Evolutionary conservation across 371 early-diverging fungal species (phyloP), one percentile per base, ranked within the genome.

Genomic region (Mortierella sp.): DNA sequence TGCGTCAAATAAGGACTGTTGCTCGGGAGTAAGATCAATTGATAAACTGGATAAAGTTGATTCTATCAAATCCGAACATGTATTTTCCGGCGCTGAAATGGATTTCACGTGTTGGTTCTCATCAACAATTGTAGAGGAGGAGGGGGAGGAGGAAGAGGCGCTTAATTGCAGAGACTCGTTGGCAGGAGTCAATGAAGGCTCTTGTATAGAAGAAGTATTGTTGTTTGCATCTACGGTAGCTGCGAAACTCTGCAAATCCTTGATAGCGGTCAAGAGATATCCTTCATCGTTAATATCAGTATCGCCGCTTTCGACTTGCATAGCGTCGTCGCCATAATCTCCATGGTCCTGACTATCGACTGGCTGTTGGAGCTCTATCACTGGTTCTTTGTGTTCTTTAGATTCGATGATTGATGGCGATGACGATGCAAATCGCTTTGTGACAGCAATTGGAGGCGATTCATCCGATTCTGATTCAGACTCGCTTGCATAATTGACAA

Each of bases 181-280:
- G 6, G 45, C 2, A 3, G 45, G 19, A 45, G 40, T 54, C 45
- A 10, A 32, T 28, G 42, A 31, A 47, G 40, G 51, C 26, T 35
- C 43, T 61, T n/a, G 56, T 9, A n/a, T 22, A 23, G 28, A 17
- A 13, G 35, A 40, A 4, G 40, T 1, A 3, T 53, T 12, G 17
- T 45, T 37, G 12, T 2, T 17, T 10, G 54, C 13, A 17, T 61
- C 34, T 12, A 69, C 56, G 19, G 70, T 43, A 2, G 77, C 77
- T 2, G 77, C 77, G 42, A 77, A 72, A 23, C 35, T 57, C 28
- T 77, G 72, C 1, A 77, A 56, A 23, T 77, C 77, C 17, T 72
- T 72, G 43, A 77, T 56, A 6, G 72, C 72, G 9, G 68, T 64
- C 2, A 61, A 56, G 15, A 77, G 61, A 43, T 40, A 68, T 17